Evolutionary conservation across 2,329 filamentous ascomycete species (phyloP).

Genomic region (Endoconidiophora polonica): DNA sequence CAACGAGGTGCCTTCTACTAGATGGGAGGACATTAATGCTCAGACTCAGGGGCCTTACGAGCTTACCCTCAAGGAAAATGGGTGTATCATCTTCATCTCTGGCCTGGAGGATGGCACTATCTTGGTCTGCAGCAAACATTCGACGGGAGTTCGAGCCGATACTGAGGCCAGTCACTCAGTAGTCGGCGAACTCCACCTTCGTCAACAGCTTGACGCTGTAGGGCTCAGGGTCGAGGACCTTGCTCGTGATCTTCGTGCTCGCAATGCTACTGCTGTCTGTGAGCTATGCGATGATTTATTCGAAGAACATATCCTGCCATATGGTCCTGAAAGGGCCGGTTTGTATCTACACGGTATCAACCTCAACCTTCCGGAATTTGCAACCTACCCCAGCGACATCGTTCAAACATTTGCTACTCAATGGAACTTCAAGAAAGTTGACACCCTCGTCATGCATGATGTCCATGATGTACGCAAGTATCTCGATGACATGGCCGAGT

Average conservation of each 20-base stretch:
- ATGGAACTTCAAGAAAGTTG: constrained; percentile 89
- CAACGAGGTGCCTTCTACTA: constrained; percentile 62
- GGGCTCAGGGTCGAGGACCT: constrained; percentile 68
- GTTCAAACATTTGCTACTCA: constrained; percentile 79
- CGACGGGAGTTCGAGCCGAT: constrained; percentile 66
- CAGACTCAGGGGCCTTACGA: constrained; percentile 81
- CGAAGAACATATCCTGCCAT: constrained; percentile 91
- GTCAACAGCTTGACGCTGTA: constrained; percentile 58
- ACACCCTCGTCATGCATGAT: constrained; percentile 61
- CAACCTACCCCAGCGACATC: constrained; percentile 65
- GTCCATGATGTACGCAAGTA: constrained; percentile 60
- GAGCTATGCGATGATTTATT: constrained; percentile 94
- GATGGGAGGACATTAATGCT: constrained; percentile 61
- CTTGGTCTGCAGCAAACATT: constrained; percentile 97
- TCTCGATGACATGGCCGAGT: constrained; percentile 70
- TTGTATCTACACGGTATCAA: constrained; percentile 95
- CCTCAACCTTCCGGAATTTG: constrained; percentile 81
- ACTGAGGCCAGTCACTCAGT: constrained; percentile 62
- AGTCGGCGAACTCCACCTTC: constrained; percentile 67
- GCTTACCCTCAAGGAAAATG: constrained; percentile 92
- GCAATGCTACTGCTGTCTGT: constrained; percentile 88
- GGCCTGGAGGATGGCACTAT: constrained; percentile 79
- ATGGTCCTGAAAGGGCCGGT: constrained; percentile 65
- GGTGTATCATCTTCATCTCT: constrained; percentile 97
- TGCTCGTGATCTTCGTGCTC: constrained; percentile 53